These are phyloP conservation scores for Pseudisothecium myosuroides DNA, from an alignment of 225 moss, liverwort and hornwort genomes.

Conservation along the genomic window DNA sequence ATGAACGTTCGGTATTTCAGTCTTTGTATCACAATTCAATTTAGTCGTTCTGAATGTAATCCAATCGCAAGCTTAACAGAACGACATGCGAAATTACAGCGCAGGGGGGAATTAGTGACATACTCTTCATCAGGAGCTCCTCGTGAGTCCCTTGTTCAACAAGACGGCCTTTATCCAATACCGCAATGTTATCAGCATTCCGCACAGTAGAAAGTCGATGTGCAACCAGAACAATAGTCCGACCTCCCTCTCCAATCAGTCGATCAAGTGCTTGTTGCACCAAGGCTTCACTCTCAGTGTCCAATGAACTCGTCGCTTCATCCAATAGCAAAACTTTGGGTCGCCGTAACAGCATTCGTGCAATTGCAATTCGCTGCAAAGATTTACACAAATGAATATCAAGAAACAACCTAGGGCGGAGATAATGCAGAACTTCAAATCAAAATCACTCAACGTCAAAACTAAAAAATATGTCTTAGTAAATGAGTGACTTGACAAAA, in stretches of 20 bases:
- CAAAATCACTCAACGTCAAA: neutral
- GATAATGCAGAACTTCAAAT: neutral
- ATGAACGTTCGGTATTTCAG: neutral
- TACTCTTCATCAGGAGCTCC: slow-evolving; percentile 61
- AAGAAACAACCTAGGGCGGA: neutral
- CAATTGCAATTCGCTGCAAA: slow-evolving; percentile 86
- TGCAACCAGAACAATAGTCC: slow-evolving; percentile 90
- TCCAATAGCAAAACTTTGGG: slow-evolving; percentile 85
- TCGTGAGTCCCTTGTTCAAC: slow-evolving; percentile 93
- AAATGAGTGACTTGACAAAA: neutral
- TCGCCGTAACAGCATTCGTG: slow-evolving; percentile 84
- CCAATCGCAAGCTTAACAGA: neutral
- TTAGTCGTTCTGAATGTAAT: neutral
- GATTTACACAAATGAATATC: neutral
- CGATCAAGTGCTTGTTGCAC: slow-evolving; percentile 96
- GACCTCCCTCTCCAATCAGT: slow-evolving; percentile 77
- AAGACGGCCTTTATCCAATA: slow-evolving; percentile 84
- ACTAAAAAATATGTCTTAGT: neutral
- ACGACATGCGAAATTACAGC: neutral
- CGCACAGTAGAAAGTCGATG: slow-evolving; percentile 94
- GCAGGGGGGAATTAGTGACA: neutral
- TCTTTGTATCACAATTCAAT: neutral
- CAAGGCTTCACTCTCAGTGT: slow-evolving; percentile 97
- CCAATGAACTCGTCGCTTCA: slow-evolving; percentile 93
- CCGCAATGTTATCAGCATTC: slow-evolving; percentile 93